Percentiles rank a stretch among this genome's conserved stretches.
Evolutionary conservation across 2,329 filamentous ascomycete genomes (phyloP).

Genomic region (Pseudogymnoascus sp.): DNA sequence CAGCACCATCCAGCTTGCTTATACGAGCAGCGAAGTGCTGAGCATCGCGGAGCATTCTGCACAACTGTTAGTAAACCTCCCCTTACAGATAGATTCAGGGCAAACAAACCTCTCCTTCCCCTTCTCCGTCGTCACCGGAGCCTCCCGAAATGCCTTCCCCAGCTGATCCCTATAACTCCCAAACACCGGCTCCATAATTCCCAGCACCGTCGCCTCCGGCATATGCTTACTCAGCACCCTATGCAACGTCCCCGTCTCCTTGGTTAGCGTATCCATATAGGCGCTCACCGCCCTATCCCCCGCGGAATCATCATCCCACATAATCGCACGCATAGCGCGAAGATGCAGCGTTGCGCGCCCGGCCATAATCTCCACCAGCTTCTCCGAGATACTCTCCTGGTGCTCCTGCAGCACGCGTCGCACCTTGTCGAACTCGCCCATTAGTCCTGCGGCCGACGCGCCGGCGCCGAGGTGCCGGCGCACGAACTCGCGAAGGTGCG

Average conservation of each 20-base stretch:
- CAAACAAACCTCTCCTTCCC: constrained; percentile 53
- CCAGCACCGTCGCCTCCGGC: constrained; percentile 51
- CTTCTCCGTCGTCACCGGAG: constrained; percentile 46
- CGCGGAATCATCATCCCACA: constrained; percentile 47
- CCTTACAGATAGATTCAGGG: neutral
- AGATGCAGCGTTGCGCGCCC: constrained; percentile 53
- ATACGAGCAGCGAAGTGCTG: constrained; percentile 54
- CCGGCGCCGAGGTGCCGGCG: constrained; percentile 59
- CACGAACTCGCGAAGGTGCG: constrained; percentile 85
- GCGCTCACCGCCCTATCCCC: constrained; percentile 35
- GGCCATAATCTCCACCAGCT: constrained; percentile 65
- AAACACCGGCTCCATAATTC: constrained; percentile 65
- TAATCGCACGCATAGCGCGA: constrained; percentile 53
- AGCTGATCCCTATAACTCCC: constrained; percentile 58
- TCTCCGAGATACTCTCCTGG: constrained; percentile 63
- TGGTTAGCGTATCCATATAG: constrained; percentile 65
- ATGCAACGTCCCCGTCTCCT: constrained; percentile 62
- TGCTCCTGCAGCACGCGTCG: constrained; percentile 47
- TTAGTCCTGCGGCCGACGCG: constrained; percentile 46
- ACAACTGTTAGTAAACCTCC: constrained; percentile 9
- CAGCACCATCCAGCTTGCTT: constrained; percentile 55
- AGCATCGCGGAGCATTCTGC: constrained; percentile 54
- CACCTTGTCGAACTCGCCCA: constrained; percentile 28
- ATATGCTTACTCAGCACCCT: constrained; percentile 61
- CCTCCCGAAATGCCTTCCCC: constrained; percentile 53